phyloP scores from a whole-genome alignment of 2,329 filamentous ascomycete genomes.

The Exophiala aquamarina region DNA sequence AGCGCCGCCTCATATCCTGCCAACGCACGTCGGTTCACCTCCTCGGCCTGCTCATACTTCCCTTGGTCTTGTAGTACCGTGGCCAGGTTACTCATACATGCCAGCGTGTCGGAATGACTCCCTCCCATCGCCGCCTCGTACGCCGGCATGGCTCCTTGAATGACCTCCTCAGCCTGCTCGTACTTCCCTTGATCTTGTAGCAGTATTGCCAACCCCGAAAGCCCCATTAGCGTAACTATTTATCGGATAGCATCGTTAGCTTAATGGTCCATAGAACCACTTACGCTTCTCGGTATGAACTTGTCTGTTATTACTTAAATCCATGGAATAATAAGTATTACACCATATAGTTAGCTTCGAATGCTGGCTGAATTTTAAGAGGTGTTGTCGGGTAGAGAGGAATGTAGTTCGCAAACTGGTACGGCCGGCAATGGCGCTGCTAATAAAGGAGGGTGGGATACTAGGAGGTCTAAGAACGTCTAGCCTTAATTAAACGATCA shows the following conservation, averaged over 20 bases:
- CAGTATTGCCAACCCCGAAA: neutral
- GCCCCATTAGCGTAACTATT: neutral
- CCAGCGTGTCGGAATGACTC: neutral
- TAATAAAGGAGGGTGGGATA: neutral
- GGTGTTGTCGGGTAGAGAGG: neutral
- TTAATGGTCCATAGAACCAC: neutral
- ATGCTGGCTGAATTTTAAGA: neutral
- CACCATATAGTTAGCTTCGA: neutral
- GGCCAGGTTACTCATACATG: slow-evolving; percentile 1
- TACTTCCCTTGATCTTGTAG: slow-evolving; percentile 1
- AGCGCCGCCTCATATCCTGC: neutral
- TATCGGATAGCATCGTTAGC: neutral
- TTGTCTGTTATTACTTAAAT: neutral
- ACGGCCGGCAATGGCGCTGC: neutral
- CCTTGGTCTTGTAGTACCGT: neutral
- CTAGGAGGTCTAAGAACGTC: neutral
- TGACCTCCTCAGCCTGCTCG: neutral
- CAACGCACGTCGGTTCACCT: neutral
- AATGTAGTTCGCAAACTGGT: neutral
- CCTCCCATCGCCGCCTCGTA: neutral
- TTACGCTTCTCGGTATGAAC: neutral
- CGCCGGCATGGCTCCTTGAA: neutral
- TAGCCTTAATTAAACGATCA: neutral
- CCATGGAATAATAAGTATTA: neutral
- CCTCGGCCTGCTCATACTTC: too few relatives aligned